Base-by-base conservation (phyloP, 2,329 filamentous ascomycete species). In the Colletotrichum euphorbiae region DNA sequence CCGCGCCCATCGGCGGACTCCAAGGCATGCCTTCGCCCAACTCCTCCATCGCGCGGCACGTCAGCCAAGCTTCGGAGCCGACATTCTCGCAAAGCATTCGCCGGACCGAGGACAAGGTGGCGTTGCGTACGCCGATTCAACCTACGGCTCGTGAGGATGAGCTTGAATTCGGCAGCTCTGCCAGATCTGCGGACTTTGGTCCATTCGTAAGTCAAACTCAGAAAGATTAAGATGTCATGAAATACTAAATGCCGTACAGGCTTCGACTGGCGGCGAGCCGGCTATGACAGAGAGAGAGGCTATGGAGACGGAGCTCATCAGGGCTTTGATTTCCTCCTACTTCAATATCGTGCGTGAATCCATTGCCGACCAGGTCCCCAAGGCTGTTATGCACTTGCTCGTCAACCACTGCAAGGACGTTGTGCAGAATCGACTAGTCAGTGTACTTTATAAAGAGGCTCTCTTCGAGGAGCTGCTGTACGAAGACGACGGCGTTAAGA, bases 361-460 rank as follows among this genome's bases (percentile, higher is more conserved):
- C n/a, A 97, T 98, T 74, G 95, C 95, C 50, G 96, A 99, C 78
- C 95, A 98, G 81, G 96, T 99, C 11, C 96, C 96, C 72, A 99
- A 99, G 83, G 96, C 96, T 5, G 92, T 99, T 73, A 99, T 99
- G 96, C 96, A 99, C 79, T 88, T 99, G 52, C 88, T 99, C 38
- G 96, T 99, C 77, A 99, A 99, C 81, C 93, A 98, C 83, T 97
- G 93, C 82, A 98, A 98, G 80, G 96, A 99, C 73, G 95, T 95
- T 12, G 94, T 99, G 36, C 96, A 99, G 80, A 99, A 99, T 80
- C 89, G 96, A 51, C 89, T 99, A 6, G 96, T 99, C 65, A 97
- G 93, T 77, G 93, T 97, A 78, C 85, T 99, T 57, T 99, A 99
- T 85, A 95, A 93, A 80, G 96, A 98, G 79, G 82, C 89, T 38